A percentile compares a stretch with the other conserved stretches of the same genome.
Evolutionary conservation across 1,284 basidiomycete species (phyloP).

Genomic region (Golubevia sp.): DNA sequence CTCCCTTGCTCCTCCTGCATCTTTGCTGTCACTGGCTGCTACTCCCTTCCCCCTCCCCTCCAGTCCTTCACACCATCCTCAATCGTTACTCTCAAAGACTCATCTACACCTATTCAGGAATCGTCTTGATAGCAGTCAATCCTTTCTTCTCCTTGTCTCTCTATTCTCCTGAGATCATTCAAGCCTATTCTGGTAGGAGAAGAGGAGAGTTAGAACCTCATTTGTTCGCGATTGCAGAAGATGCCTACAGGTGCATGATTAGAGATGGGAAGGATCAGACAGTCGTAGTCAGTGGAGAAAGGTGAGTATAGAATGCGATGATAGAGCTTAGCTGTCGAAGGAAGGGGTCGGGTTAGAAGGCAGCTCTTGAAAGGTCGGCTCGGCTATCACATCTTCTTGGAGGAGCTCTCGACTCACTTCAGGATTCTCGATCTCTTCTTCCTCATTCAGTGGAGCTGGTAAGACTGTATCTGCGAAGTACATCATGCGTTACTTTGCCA

Average conservation of each 20-base stretch:
- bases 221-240: slow-evolving; percentile 59
- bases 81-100: slow-evolving; percentile 58
- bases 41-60: neutral
- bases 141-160: slow-evolving; percentile 55
- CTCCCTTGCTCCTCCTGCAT: neutral
- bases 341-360: too few relatives aligned
- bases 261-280: slow-evolving; percentile 59
- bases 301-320: slow-evolving; percentile 7
- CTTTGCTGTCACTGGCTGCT: neutral
- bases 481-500: slow-evolving; percentile 62
- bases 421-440: neutral
- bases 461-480: slow-evolving; percentile 61
- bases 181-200: slow-evolving; percentile 54
- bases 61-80: slow-evolving; percentile 57
- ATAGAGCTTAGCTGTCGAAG: too few relatives aligned
- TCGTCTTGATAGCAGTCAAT: slow-evolving; percentile 61
- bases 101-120: slow-evolving; percentile 61
- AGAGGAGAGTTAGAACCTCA: slow-evolving; percentile 59
- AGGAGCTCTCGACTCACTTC: neutral
- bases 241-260: slow-evolving; percentile 61
- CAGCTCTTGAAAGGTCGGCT: neutral
- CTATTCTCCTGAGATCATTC: slow-evolving; percentile 59
- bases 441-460: slow-evolving; percentile 43
- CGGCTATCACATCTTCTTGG: too few relatives aligned
- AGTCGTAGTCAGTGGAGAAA: slow-evolving; percentile 60